Evolutionary conservation across 2,329 filamentous ascomycete genomes (phyloP), one percentile per base, ranked within the genome.

Genomic region (Geosmithia morbida): DNA sequence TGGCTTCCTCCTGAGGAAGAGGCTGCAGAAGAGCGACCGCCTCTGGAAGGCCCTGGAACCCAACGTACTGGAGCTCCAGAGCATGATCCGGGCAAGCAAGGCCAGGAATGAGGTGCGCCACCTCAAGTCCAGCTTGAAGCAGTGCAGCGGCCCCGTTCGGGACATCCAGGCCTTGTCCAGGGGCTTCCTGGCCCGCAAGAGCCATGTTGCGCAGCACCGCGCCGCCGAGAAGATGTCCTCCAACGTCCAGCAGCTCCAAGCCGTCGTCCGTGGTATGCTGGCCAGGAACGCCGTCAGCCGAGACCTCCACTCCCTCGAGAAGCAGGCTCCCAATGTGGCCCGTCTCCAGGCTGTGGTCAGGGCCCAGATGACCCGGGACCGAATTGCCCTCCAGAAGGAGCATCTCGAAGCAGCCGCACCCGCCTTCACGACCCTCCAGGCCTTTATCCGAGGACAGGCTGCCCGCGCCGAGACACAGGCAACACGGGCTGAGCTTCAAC

Each of bases 11-110:
- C 73, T 82, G 20, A 79, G 92, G 51, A 74, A 70, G 46, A 72
- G 73, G 40, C 70, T 84, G 57, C 67, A 69, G 51, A 71, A 75
- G 41, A 78, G 80, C 50, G 78, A 87, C 54, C 66, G 76, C 48
- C 74, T 80, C 58, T 87, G 81, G 77, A 79, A 81, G 57, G 75
- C 75, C 46, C 75, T 81, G 48, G 84, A 90, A 61, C 69, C 72
- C 6, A 77, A 87, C 51, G 74, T 97, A 43, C 65, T 92, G 50
- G 79, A 81, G 56, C 69, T 98, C 13, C 92, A 98, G 63, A 94
- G 81, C 60, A 70, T 94, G 44, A 76, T 87, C 59, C 74, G 85
- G 56, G 85, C 82, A 19, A 75, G 74, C 50, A 85, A 81, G 58
- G 73, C 71, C 52, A 75, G 79, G 51, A 63, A 73, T 52, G 68